phyloP scores from a whole-genome alignment of 805 yeast species.

The Citeromyces matritensis region DNA sequence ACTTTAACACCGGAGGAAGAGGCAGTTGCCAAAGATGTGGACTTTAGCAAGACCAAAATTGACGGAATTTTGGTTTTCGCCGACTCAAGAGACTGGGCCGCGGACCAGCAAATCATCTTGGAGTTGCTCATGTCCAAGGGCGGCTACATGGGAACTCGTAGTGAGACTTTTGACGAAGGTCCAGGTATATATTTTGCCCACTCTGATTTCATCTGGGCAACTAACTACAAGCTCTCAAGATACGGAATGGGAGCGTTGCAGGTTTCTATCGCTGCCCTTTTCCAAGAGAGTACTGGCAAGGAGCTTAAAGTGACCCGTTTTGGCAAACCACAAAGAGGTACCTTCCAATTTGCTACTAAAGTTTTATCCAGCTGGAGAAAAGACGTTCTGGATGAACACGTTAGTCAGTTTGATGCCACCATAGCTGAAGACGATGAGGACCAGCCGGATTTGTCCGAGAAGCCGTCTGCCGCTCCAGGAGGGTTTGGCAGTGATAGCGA shows the following conservation, averaged over 20 bases:
- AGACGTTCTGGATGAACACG: constrained; percentile 61
- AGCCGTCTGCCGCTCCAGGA: constrained; percentile 1
- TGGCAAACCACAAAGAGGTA: constrained; percentile 84
- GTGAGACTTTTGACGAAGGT: constrained; percentile 58
- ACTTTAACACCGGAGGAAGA: constrained; percentile 60
- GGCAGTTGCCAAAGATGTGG: constrained; percentile 36
- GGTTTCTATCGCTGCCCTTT: constrained; percentile 74
- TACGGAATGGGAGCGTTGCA: constrained; percentile 94
- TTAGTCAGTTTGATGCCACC: constrained; percentile 32
- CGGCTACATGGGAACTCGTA: constrained; percentile 77
- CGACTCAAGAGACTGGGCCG: constrained; percentile 87
- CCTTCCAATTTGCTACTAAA: constrained; percentile 72
- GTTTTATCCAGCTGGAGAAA: constrained; percentile 67
- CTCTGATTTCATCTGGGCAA: constrained; percentile 88
- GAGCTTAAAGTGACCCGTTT: constrained; percentile 70
- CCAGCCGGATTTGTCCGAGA: constrained; percentile 6
- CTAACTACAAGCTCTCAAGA: constrained; percentile 66
- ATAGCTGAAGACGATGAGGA: constrained; percentile 5
- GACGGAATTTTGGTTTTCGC: constrained; percentile 85
- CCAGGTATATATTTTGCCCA: constrained; percentile 82
- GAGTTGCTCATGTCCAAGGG: constrained; percentile 63
- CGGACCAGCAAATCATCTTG: constrained; percentile 79
- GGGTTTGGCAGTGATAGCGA: constrained; percentile 16
- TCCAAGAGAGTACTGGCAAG: constrained; percentile 71
- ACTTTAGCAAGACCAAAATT: constrained; percentile 51